Percentiles rank a stretch among this genome's conserved stretches.
phyloP scores from a whole-genome alignment of 768 basidiomycete species.

The Phanerochaete carnosa region DNA sequence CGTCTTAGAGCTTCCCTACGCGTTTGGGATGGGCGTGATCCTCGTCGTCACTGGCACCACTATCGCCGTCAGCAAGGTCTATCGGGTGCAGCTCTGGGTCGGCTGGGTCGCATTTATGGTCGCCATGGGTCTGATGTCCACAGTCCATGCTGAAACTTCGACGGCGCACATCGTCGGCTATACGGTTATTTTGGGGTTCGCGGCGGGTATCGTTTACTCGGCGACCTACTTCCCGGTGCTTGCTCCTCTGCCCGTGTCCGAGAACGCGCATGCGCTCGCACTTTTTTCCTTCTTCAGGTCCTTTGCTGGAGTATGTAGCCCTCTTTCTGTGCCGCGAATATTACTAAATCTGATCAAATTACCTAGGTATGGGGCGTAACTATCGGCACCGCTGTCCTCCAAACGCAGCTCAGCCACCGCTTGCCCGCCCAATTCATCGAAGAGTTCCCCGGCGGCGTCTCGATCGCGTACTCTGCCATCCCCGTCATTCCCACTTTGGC shows the following conservation, averaged over 20 bases:
- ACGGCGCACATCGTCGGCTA: constrained; percentile 22
- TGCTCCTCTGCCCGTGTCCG: constrained; percentile 25
- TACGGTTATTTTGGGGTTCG: constrained; percentile 18
- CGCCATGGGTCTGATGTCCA: constrained; percentile 33
- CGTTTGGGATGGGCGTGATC: background rate
- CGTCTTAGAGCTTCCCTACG: constrained; percentile 15
- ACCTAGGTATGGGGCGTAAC: constrained; percentile 49
- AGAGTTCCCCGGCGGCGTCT: constrained; percentile 29
- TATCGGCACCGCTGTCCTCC: constrained; percentile 47
- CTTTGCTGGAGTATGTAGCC: constrained; percentile 11
- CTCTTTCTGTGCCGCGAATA: background rate
- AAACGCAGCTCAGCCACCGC: constrained; percentile 40
- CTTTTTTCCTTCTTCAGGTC: constrained; percentile 25
- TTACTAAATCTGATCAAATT: background rate
- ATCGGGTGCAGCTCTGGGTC: constrained; percentile 23
- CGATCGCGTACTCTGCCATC: constrained; percentile 26
- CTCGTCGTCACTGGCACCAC: constrained; percentile 22
- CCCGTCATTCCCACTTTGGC: constrained; percentile 20
- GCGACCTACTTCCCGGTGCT: constrained; percentile 19
- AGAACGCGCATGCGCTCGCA: constrained; percentile 32
- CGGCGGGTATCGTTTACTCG: constrained; percentile 12
- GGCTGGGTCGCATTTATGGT: constrained; percentile 36
- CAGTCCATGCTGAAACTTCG: constrained; percentile 20
- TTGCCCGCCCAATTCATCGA: constrained; percentile 38
- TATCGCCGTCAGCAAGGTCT: constrained; percentile 22